These are phyloP conservation scores for Phlegmacium glaucopus DNA, from an alignment of 768 basidiomycete genomes.

Conservation along the genomic window DNA sequence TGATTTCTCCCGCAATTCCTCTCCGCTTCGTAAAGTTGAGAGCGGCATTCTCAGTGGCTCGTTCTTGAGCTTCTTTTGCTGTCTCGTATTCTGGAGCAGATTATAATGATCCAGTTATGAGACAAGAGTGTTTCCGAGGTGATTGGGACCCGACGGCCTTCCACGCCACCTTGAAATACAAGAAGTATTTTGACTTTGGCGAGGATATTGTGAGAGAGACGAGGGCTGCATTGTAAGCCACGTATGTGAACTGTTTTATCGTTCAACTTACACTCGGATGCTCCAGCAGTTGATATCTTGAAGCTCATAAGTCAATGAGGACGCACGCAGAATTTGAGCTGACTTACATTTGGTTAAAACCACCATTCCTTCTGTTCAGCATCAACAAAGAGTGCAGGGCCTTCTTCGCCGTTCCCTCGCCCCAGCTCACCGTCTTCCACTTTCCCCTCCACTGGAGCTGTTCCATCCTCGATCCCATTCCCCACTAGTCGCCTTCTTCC, in stretches of 20 bases:
- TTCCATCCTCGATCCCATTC: conserved; percentile 39
- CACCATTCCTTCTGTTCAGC: conserved; percentile 75
- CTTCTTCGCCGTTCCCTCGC: conserved; percentile 83
- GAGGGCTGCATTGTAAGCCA: conserved; percentile 85
- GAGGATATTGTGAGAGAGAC: conserved; percentile 88
- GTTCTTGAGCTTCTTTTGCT: conserved; percentile 82
- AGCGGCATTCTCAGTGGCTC: conserved; percentile 91
- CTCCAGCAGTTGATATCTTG: conserved; percentile 85
- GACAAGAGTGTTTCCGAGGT: conserved; percentile 79
- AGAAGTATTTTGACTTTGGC: conserved; percentile 99
- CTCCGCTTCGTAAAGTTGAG: conserved; percentile 93
- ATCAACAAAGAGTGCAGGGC: conserved; percentile 93
- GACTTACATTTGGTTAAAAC: conserved; percentile 89
- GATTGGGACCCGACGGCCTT: conserved; percentile 96
- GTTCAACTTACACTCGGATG: conserved; percentile 91
- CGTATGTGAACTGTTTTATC: conserved; percentile 76
- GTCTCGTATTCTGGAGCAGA: conserved; percentile 85
- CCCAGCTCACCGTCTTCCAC: conserved; percentile 51
- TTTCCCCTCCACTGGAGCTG: conserved; percentile 42
- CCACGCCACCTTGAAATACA: conserved; percentile 98
- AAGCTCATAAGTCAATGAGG: background rate
- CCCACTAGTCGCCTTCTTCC: conserved; percentile 69
- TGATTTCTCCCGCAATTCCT: conserved; percentile 92
- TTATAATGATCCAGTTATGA: conserved; percentile 92
- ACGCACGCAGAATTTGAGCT: background rate